Base-by-base conservation (phyloP, 805 yeast species). In the Candida quercuum region DNA sequence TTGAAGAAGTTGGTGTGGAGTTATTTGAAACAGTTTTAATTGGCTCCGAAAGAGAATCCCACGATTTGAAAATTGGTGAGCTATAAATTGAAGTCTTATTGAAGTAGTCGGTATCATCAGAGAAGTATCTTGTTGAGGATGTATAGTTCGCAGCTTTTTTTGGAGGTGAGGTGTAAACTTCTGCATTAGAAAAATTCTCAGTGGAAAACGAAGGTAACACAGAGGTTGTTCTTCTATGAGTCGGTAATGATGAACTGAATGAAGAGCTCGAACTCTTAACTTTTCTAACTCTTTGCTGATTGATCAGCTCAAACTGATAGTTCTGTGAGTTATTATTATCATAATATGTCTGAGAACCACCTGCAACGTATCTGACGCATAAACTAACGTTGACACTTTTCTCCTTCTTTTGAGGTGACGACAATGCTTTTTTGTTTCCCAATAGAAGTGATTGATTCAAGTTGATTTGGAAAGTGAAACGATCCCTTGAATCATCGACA, bases 391-490 rank as follows among this genome's bases (percentile, higher is more conserved):
- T 11, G 47, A 33, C 29, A 33, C 32, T 21, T 26, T 40, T 30
- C 42, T 42, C 32, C 30, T 18, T 37, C 35, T 18, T 26, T 41
- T 43, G 11, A 17, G 31, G n/a, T n/a, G n/a, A 28, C 4, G 5
- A 5, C 8, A 37, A 33, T 2, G 44, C 33, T 28, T 42, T 44
- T 36, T 42, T 34, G 8, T 23, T 22, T 12, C 28, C 28, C 6
- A 24, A 32, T 39, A 52, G 40, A 19, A 54, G 33, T 4, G 57
- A 43, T 22, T 35, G 60, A 18, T 57, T 48, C 40, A 71, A 53
- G 26, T 72, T 71, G 27, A 78, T 66, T 34, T 66, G 65, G 49
- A 78, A 76, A 34, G 67, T 66, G 56, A 78, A 69, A 45, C 61
- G 64, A 45, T 69, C 74, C 38, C 55, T 67, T n/a, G 36, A 33